These are phyloP conservation scores for Sporisorium reilianum DNA, from an alignment of 1,284 basidiomycete species.

Conservation along the genomic window DNA sequence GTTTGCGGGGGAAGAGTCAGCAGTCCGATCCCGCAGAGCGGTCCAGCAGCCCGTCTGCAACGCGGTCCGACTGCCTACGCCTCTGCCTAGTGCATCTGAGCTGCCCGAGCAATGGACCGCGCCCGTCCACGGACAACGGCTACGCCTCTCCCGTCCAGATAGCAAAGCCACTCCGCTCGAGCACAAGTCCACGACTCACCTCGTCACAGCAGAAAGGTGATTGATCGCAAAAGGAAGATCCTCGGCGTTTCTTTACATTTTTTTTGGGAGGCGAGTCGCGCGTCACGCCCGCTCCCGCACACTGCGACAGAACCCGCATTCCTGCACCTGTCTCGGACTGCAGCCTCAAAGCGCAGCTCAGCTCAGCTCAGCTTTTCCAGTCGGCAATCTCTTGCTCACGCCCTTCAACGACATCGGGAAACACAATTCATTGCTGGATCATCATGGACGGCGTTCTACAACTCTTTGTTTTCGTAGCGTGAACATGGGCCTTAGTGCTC, in stretches of 20 bases:
- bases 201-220: no score
- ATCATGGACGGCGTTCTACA: slow-evolving; percentile 15
- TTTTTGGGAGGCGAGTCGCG: slow-evolving; percentile 1
- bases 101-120: no score
- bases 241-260: neutral
- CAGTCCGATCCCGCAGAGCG: no score
- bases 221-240: neutral
- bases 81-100: no score
- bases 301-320: neutral
- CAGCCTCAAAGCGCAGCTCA: neutral
- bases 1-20: no score
- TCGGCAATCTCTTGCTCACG: slow-evolving; percentile 1
- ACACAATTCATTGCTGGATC: slow-evolving; percentile 4
- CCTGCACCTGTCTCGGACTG: neutral
- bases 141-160: no score
- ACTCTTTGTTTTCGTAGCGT: neutral
- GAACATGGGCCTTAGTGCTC: slow-evolving; percentile 20
- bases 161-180: no score
- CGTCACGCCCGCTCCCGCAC: neutral
- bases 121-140: no score
- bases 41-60: no score
- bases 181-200: no score
- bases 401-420: neutral
- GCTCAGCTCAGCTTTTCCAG: neutral
- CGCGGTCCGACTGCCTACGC: no score